Evolutionary conservation across 805 yeast genomes (phyloP).

Genomic region (fission yeast (Schizosaccharomyces pombe)): ASM294v3 CU329670.1:737501-738000

Average conservation of each 20-base stretch:
- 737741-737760: not conserved
- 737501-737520: conserved; percentile 49
- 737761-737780: not conserved
- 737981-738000: conserved; percentile 85
- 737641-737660: conserved; percentile 12
- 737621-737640: conserved; percentile 29
- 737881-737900: conserved; percentile 25
- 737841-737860: conserved; percentile 68
- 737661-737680: not conserved
- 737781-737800: conserved; percentile 8
- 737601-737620: conserved; percentile 25
- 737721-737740: not conserved
- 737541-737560: conserved; percentile 52
- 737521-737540: conserved; percentile 53
- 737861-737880: not conserved
- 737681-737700: not conserved
- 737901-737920: conserved; percentile 72
- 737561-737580: not conserved
- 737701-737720: not conserved
- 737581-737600: conserved; percentile 22
- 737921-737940: conserved; percentile 77
- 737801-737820: conserved; percentile 42
- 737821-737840: conserved; percentile 46
- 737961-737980: conserved; percentile 72
- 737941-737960: conserved; percentile 82